Conservation (phyloP, 176 grass and related monocot genomes). For the Areca catechu region DNA sequence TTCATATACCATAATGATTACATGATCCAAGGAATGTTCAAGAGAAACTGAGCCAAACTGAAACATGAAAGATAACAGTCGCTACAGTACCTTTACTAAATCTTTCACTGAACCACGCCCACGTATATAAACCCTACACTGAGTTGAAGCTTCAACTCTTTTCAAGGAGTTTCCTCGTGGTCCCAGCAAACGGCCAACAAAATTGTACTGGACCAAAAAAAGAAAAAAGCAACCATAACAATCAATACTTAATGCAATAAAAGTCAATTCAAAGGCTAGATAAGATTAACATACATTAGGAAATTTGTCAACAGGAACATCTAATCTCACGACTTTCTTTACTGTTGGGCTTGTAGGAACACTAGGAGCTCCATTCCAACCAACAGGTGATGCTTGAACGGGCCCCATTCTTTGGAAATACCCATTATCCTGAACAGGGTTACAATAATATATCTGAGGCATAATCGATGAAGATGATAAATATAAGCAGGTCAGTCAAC, state of each 20-base stretch:
- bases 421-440: constrained; percentile 20
- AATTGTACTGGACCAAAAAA: constrained; percentile 57
- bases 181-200: constrained; percentile 91
- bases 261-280: no score
- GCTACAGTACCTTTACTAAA: constrained; percentile 57
- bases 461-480: no score
- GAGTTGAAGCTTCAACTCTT: constrained; percentile 93
- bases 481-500: no score
- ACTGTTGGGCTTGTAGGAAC: constrained; percentile 45
- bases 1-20: no score
- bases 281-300: constrained; percentile 48
- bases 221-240: constrained; percentile 21
- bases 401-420: constrained; percentile 62
- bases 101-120: constrained; percentile 93
- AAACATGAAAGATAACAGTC: no score
- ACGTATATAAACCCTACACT: constrained; percentile 97
- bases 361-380: constrained; percentile 61
- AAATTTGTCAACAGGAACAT: constrained; percentile 91
- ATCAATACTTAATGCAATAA: no score
- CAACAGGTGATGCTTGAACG: constrained; percentile 49
- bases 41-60: no score
- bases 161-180: constrained; percentile 97
- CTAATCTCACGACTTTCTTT: constrained; percentile 90
- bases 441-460: no score
- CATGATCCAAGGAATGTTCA: no score